Base-by-base conservation (phyloP, 345 rosid genomes). In the Brassica nigra region DNA sequence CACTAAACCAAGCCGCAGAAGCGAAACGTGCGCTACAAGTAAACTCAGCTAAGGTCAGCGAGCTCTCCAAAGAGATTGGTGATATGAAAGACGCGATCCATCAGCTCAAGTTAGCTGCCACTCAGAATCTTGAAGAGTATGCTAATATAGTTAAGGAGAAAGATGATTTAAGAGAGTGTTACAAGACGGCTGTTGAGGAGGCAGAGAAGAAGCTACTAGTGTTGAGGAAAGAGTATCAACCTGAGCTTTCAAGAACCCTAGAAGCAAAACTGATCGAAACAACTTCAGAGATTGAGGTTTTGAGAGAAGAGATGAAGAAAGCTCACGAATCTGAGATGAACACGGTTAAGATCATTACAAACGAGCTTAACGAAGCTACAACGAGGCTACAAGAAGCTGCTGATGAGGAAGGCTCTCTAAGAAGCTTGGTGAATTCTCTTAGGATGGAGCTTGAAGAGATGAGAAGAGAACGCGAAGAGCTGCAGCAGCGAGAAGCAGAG, bases 361-460 rank as follows among this genome's bases (percentile, higher is more conserved):
- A 59, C 1, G 98, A 93, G 80, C 89, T 95, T 8, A 84, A 89
- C n/a, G 89, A 88, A 28, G 93, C 98, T 47, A 90, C 96, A 1
- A 88, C 71, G 78, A 80, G 71, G 12, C 85, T 95, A 57, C 90
- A 91, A 59, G 57, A 67, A 20, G 87, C 87, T 16, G 90, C 94
- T 1, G 90, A 86, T 20, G 92, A 95, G 42, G 97, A 95, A 80
- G 76, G 78, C 57, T 71, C 82, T 7, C 92, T 88, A 23, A 78
- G 93, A 34, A 79, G 75, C 28, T 67, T 63, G 39, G 88, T 93
- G 63, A 79, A 58, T 42, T 75, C 84, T 39, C 83, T 90, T 0
- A 76, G 82, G 80, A 29, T 68, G 70, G 95, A 91, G 71, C 14
- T 93, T 66, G 98, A 90, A 68, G 85, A 86, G 33, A 80, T 84